phyloP scores from a whole-genome alignment of 1,139 yeast genomes.

The Saccharomyces pastorianus region DNA sequence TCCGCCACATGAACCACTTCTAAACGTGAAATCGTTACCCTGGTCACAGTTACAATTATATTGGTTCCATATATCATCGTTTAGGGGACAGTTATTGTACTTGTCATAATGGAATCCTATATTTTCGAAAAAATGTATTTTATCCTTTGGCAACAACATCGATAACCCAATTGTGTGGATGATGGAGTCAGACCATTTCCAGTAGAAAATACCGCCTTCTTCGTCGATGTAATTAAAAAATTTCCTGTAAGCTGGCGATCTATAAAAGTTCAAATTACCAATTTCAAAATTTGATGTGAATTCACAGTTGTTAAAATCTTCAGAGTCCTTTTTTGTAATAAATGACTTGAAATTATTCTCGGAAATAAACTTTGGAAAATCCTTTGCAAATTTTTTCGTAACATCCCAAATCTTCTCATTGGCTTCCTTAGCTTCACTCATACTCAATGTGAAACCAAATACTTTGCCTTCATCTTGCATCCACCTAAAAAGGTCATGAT shows the following conservation, averaged over 20 bases:
- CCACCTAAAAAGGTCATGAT: slow-evolving; percentile 70
- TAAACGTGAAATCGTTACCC: slow-evolving; percentile 56
- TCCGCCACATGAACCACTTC: slow-evolving; percentile 50
- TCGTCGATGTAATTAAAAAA: slow-evolving; percentile 65
- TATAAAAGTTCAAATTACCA: slow-evolving; percentile 65
- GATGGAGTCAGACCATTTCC: slow-evolving; percentile 91
- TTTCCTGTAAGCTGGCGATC: slow-evolving; percentile 55
- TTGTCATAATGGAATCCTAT: slow-evolving; percentile 51
- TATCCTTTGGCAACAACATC: slow-evolving; percentile 54
- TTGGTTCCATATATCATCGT: slow-evolving; percentile 38
- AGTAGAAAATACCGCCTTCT: slow-evolving; percentile 82
- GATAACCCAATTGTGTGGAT: slow-evolving; percentile 78
- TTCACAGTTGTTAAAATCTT: slow-evolving; percentile 65
- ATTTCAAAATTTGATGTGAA: slow-evolving; percentile 84
- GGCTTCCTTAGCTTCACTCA: slow-evolving; percentile 73
- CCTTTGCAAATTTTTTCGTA: slow-evolving; percentile 55
- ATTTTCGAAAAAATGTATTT: slow-evolving; percentile 67
- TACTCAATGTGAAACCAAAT: slow-evolving; percentile 71
- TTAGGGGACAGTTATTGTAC: slow-evolving; percentile 59
- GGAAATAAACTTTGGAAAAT: slow-evolving; percentile 37
- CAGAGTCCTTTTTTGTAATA: slow-evolving; percentile 33
- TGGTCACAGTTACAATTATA: slow-evolving; percentile 62
- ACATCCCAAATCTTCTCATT: slow-evolving; percentile 73
- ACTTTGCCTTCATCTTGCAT: slow-evolving; percentile 67
- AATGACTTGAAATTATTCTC: slow-evolving; percentile 2